Percentiles rank a stretch among this genome's conserved stretches.
phyloP scores from a whole-genome alignment of 2,329 filamentous ascomycete genomes.

The Rhynchosporium graminicola region DNA sequence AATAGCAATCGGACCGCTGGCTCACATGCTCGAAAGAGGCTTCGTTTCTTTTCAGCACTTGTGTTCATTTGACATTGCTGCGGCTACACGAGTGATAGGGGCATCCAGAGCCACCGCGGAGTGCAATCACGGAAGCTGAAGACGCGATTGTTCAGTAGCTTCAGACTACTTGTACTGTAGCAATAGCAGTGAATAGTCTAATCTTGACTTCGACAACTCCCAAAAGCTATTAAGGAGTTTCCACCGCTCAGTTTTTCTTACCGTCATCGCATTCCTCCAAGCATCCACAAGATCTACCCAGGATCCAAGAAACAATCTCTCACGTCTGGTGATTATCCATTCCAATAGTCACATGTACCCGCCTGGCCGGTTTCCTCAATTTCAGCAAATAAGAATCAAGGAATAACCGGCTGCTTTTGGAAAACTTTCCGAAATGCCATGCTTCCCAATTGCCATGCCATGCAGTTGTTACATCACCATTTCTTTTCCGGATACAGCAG shows the following conservation, averaged over 20 bases:
- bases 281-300: neutral
- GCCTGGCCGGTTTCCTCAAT: neutral
- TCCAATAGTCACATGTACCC: neutral
- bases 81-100: too few relatives aligned
- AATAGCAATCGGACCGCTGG: too few relatives aligned
- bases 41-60: neutral
- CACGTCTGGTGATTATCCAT: neutral
- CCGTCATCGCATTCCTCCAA: neutral
- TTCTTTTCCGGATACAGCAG: neutral
- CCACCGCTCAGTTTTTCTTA: neutral
- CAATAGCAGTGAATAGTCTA: too few relatives aligned
- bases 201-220: too few relatives aligned
- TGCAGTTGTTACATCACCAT: conserved; percentile 6
- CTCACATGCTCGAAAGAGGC: too few relatives aligned
- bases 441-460: neutral
- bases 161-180: too few relatives aligned
- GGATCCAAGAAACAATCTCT: conserved; percentile 7
- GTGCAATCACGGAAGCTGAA: too few relatives aligned
- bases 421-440: too few relatives aligned
- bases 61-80: neutral
- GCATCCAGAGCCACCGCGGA: too few relatives aligned
- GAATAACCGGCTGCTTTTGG: too few relatives aligned
- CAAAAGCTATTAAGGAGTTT: neutral
- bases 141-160: too few relatives aligned
- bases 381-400: too few relatives aligned